Base-by-base conservation (phyloP, 2,329 filamentous ascomycete genomes). In the Sarocladium kiliense region DNA sequence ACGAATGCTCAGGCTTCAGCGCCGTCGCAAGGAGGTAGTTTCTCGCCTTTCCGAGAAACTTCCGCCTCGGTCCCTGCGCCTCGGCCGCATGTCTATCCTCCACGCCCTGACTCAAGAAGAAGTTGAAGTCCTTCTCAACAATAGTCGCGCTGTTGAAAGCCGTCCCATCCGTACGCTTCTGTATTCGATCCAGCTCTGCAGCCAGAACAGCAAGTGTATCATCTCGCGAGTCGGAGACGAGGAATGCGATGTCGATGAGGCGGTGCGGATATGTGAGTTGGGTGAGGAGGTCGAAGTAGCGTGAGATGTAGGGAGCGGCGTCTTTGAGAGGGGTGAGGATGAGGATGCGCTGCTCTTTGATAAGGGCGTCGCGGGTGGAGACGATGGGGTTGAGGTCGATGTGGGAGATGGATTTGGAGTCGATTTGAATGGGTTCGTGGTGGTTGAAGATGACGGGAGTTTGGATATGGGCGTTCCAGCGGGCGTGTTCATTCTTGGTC, bases 391-490 rank as follows among this genome's bases (percentile, higher is more conserved):
- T 97, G 57, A 99, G 84, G 70, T 97, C 81, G 66, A 97, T 77
- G 60, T 87, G 83, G 61, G 86, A 71, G 72, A 99, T 95, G 54
- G 86, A 86, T 55, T 82, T 83, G 58, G 86, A 84, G 71, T 96
- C 94, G 74, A 97, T 78, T 68, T 89, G 85, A 65, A 97, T 79
- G 34, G 94, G 87, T 60, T 88, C 86, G 72, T 97, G 94, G 72
- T 93, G 89, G 76, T 99, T 99, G 79, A 96, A 97, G 61, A 96
- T 83, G 63, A 99, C 91, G 51, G 94, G 94, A 3, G 94, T 97
- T 64, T 92, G 86, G 59, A 94, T 77, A 68, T 96, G 92, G 56
- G 85, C 85, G 62, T 89, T 87, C 94, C 94, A 99, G 61, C 90
- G 82, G 59, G 86, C 86, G 71, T 93, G 87, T 69, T 99, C 94